phyloP scores from a whole-genome alignment of 208 protist species.

The Acanthamoeba royreba region DNA sequence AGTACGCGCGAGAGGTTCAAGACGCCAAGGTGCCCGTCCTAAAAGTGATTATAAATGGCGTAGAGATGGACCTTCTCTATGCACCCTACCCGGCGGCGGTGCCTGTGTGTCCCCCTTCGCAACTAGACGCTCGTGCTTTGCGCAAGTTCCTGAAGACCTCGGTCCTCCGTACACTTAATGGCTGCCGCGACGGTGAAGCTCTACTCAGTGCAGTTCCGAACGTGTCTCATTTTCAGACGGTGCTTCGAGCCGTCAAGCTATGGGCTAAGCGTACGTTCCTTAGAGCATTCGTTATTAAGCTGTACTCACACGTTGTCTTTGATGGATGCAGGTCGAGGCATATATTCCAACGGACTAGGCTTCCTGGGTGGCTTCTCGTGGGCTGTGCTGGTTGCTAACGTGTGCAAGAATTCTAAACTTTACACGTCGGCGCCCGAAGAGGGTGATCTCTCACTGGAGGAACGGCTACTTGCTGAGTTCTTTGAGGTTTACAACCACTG shows the following conservation, averaged over 20 bases:
- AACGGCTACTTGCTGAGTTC: conserved; percentile 20
- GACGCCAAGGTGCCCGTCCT: conserved; percentile 38
- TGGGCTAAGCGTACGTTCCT: conserved; percentile 6
- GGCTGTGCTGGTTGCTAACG: neutral
- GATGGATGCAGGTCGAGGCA: neutral
- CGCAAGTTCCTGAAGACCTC: neutral
- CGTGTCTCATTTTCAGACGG: neutral
- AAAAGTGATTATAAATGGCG: neutral
- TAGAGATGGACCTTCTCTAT: conserved; percentile 14
- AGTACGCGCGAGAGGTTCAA: neutral
- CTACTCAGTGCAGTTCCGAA: neutral
- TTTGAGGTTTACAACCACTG: neutral
- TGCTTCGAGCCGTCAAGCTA: neutral
- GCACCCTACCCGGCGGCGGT: neutral
- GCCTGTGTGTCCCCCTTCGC: neutral
- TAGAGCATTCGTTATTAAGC: no score
- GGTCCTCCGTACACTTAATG: neutral
- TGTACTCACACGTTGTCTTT: neutral
- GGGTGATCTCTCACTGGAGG: neutral
- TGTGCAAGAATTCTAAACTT: neutral
- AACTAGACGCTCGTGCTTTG: neutral
- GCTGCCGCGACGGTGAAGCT: neutral
- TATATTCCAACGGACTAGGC: neutral
- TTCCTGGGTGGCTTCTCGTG: conserved; percentile 35
- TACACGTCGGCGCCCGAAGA: neutral